phyloP scores from a whole-genome alignment of 2,329 filamentous ascomycete genomes.

The Cladosporium sp. region DNA sequence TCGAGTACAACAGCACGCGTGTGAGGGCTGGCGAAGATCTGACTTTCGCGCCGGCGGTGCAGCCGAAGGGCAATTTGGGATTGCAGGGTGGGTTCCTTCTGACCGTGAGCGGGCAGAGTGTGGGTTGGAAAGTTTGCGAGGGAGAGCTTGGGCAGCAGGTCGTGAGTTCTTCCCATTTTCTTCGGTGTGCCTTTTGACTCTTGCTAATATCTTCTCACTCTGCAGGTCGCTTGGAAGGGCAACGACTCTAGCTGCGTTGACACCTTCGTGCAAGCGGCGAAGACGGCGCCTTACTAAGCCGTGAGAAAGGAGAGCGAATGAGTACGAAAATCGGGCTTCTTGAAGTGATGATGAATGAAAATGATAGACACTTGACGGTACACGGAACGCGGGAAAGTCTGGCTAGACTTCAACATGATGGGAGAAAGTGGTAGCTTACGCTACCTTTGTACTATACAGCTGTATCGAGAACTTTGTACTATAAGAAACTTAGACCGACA shows the following conservation, averaged over 20 bases:
- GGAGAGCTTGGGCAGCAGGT: conserved; percentile 30
- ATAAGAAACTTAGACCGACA: conserved; percentile 95
- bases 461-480: conserved; percentile 28
- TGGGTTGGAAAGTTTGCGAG: conserved; percentile 39
- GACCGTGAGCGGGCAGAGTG: conserved; percentile 32
- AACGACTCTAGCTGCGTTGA: conserved; percentile 30
- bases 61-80: conserved; percentile 32
- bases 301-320: no score
- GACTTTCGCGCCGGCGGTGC: conserved; percentile 29
- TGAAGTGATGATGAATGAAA: background rate
- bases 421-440: background rate
- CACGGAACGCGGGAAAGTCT: background rate
- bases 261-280: conserved; percentile 38
- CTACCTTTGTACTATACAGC: background rate
- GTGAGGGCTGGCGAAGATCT: conserved; percentile 28
- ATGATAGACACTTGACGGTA: background rate
- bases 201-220: background rate
- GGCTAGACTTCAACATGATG: background rate
- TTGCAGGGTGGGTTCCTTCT: conserved; percentile 35
- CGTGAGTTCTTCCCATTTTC: conserved; percentile 23
- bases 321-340: background rate
- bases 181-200: background rate
- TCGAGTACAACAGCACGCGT: conserved; percentile 31
- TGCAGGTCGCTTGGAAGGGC: conserved; percentile 36
- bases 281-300: conserved; percentile 34